These are phyloP conservation scores for Boletus subparvulus DNA, from an alignment of 768 basidiomycete genomes.

Conservation along the genomic window DNA sequence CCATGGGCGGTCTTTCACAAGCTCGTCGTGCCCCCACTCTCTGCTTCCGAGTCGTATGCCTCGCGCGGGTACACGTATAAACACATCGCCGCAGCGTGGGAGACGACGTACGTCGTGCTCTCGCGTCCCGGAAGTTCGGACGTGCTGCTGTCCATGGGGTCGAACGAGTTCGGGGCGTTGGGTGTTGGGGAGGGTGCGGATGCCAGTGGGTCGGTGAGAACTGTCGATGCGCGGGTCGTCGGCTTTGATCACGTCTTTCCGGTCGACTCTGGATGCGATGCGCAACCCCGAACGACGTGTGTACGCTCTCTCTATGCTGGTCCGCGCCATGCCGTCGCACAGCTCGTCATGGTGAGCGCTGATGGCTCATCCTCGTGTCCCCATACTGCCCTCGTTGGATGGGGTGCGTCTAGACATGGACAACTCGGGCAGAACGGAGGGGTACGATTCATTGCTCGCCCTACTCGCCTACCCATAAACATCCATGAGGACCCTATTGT, in stretches of 20 bases:
- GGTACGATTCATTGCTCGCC: conserved; percentile 15
- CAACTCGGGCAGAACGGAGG: conserved; percentile 60
- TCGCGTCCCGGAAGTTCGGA: conserved; percentile 43
- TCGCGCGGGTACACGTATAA: conserved; percentile 43
- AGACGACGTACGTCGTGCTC: conserved; percentile 76
- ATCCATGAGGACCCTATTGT: conserved; percentile 31
- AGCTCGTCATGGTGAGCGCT: conserved; percentile 33
- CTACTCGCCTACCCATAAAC: conserved; percentile 36
- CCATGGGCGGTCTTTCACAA: conserved; percentile 44
- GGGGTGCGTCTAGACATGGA: conserved; percentile 85
- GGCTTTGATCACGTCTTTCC: conserved; percentile 27
- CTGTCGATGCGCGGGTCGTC: neutral
- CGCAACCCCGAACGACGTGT: conserved; percentile 22
- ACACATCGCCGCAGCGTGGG: conserved; percentile 71
- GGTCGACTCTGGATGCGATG: conserved; percentile 32
- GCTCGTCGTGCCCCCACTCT: conserved; percentile 42
- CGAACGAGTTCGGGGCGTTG: conserved; percentile 81
- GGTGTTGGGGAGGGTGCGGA: conserved; percentile 46
- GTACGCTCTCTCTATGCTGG: conserved; percentile 58
- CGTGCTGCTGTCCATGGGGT: conserved; percentile 74
- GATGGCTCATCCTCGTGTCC: conserved; percentile 15
- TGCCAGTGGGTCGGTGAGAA: no score
- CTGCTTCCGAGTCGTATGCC: conserved; percentile 23
- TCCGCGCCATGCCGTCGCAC: conserved; percentile 67
- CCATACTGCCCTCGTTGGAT: conserved; percentile 55